phyloP scores from a whole-genome alignment of 1,284 basidiomycete genomes.

The Apiotrichum brassicae region DNA sequence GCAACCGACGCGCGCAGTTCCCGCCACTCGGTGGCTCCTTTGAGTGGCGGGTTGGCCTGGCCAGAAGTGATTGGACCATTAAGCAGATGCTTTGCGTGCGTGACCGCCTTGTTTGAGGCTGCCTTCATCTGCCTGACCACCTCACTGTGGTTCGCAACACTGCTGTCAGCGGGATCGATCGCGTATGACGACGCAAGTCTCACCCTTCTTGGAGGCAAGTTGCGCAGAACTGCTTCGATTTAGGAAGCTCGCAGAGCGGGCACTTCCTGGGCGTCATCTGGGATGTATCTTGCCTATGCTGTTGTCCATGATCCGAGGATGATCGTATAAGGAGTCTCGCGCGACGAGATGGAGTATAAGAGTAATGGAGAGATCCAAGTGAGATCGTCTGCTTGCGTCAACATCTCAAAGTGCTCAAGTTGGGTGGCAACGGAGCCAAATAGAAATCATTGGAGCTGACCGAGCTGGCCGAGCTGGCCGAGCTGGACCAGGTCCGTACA shows the following conservation, averaged over 20 bases:
- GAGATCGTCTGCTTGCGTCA: not conserved
- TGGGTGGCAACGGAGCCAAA: constrained; percentile 12
- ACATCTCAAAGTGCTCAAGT: not conserved
- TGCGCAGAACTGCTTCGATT: constrained; percentile 27
- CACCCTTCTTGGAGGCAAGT: constrained; percentile 32
- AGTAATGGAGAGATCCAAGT: no score
- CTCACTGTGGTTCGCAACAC: constrained; percentile 16
- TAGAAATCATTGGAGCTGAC: no score
- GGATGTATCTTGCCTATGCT: not conserved
- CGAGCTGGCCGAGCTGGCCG: no score
- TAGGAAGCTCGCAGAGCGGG: constrained; percentile 24
- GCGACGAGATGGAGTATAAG: no score
- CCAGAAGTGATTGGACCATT: constrained; percentile 5
- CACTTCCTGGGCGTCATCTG: constrained; percentile 9
- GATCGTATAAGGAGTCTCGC: not conserved
- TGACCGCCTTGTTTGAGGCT: constrained; percentile 13
- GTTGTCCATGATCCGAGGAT: not conserved
- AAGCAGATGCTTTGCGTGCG: constrained; percentile 13
- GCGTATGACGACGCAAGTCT: constrained; percentile 1
- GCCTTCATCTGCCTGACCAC: constrained; percentile 8
- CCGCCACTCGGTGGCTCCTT: constrained; percentile 20
- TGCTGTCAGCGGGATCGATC: constrained; percentile 1
- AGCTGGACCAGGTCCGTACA: no score
- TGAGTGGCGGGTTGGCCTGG: not conserved
- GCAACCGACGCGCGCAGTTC: constrained; percentile 32